These are phyloP conservation scores for Nicotiana paniculata DNA, from an alignment of 257 asterid species.

Conservation along the genomic window DNA sequence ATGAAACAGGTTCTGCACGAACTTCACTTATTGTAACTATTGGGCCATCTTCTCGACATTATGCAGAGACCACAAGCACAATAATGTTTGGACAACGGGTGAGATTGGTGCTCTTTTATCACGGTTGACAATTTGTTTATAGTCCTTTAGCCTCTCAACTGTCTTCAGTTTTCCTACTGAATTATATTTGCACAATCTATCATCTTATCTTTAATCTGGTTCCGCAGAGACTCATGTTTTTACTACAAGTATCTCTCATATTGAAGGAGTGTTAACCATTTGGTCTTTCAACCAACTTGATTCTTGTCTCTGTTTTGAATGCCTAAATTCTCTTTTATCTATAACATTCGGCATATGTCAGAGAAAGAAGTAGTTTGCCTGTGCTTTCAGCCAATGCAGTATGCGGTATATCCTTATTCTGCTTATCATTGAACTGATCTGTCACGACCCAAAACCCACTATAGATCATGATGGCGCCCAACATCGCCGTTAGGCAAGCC, in stretches of 20 bases:
- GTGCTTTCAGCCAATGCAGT: not conserved
- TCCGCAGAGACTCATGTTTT: not conserved
- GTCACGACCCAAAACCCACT: too few species aligned
- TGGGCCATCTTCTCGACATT: slow-evolving; percentile 82
- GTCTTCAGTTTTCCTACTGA: not conserved
- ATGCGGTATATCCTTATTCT: not conserved
- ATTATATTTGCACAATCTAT: not conserved
- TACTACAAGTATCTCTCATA: not conserved
- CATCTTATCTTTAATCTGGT: not conserved
- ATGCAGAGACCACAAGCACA: slow-evolving; percentile 88
- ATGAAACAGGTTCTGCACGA: slow-evolving; percentile 80
- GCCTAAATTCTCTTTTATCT: not conserved
- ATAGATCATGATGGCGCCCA: too few species aligned
- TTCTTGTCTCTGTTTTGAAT: not conserved
- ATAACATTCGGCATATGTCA: not conserved
- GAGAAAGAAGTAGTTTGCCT: not conserved
- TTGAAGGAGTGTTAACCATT: not conserved
- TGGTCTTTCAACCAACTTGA: not conserved
- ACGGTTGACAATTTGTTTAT: not conserved
- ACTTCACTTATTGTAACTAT: slow-evolving; percentile 76
- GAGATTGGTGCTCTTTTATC: slow-evolving; percentile 15
- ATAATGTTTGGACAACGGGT: slow-evolving; percentile 93
- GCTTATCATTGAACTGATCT: not conserved
- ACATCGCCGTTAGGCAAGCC: too few species aligned
- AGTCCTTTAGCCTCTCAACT: not conserved